Percentiles rank a stretch among this genome's conserved stretches.
phyloP scores from a whole-genome alignment of 2,329 filamentous ascomycete species.

The Aspergillus sclerotialis region DNA sequence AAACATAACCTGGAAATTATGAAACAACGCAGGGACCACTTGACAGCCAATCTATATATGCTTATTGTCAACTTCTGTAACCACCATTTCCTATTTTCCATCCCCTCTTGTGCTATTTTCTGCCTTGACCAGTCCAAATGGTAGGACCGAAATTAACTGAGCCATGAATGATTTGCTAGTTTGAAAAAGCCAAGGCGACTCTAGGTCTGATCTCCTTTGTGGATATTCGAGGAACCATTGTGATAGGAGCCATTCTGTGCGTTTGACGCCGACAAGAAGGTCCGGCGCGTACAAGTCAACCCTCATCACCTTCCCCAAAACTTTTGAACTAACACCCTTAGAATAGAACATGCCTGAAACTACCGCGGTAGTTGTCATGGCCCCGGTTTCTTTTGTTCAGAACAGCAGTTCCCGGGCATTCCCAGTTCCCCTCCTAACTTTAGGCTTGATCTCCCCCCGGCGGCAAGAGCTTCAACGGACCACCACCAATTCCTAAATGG shows the following conservation, averaged over 20 bases:
- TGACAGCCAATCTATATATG: too few relatives aligned
- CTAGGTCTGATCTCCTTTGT: not conserved
- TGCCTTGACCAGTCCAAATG: not conserved
- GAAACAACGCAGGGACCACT: too few relatives aligned
- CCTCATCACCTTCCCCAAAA: constrained; percentile 11
- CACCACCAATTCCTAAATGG: too few relatives aligned
- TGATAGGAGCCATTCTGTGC: constrained; percentile 13
- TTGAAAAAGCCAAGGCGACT: constrained; percentile 5
- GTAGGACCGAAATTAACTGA: not conserved
- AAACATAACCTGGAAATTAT: too few relatives aligned
- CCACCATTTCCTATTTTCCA: constrained; percentile 1
- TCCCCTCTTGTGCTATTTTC: not conserved
- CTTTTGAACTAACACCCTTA: too few relatives aligned
- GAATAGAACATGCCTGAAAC: constrained; percentile 15
- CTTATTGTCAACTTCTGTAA: too few relatives aligned
- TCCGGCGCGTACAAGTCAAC: constrained; percentile 23
- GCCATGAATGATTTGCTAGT: constrained; percentile 7
- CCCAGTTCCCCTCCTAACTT: not conserved
- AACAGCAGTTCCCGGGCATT: not conserved
- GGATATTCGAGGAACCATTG: constrained; percentile 2
- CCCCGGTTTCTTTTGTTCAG: not conserved
- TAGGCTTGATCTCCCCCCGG: not conserved
- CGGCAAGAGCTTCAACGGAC: too few relatives aligned
- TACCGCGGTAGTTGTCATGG: constrained; percentile 5
- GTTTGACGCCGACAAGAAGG: constrained; percentile 15